Percentiles rank a stretch among this genome's conserved stretches.
Evolutionary conservation across 2,329 filamentous ascomycete species (phyloP).

Genomic region (Clonostachys byssicola): DNA sequence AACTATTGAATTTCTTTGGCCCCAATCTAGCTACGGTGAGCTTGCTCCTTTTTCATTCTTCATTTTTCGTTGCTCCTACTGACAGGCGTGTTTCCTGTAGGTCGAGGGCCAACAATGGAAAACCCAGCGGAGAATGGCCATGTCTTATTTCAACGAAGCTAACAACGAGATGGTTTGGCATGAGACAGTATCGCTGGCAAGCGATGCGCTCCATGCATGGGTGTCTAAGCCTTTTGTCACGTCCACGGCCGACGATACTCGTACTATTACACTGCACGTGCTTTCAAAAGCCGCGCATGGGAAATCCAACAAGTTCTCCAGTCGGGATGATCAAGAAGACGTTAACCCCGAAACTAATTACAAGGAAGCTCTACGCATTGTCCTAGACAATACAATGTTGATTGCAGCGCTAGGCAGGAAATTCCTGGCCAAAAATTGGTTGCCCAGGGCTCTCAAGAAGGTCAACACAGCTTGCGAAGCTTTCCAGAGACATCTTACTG

Average conservation of each 20-base stretch:
- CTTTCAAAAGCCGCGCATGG: constrained; percentile 2
- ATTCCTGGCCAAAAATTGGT: not conserved
- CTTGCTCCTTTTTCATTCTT: not conserved
- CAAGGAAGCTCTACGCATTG: constrained; percentile 1
- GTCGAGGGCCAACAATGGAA: constrained; percentile 4
- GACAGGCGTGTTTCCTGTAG: not conserved
- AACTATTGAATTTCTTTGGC: constrained; percentile 1
- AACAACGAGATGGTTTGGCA: constrained; percentile 6
- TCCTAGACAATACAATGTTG: constrained; percentile 18
- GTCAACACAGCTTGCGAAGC: constrained; percentile 13
- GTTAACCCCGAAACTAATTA: not conserved
- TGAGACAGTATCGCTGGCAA: constrained; percentile 2
- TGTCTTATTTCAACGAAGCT: constrained; percentile 4
- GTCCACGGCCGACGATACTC: constrained; percentile 13
- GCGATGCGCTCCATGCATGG: not conserved
- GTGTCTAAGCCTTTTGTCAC: not conserved
- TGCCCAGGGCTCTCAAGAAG: not conserved
- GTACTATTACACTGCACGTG: constrained; percentile 7
- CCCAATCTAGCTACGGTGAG: not conserved
- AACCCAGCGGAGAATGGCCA: constrained; percentile 5
- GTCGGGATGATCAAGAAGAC: constrained; percentile 9
- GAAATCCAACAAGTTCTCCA: constrained; percentile 9
- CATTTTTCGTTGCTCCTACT: not conserved
- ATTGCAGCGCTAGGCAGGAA: constrained; percentile 8
- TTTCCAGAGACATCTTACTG: constrained; percentile 19